These are phyloP conservation scores for Pholiota microspora DNA, from an alignment of 768 basidiomycete genomes.

Conservation along the genomic window DNA sequence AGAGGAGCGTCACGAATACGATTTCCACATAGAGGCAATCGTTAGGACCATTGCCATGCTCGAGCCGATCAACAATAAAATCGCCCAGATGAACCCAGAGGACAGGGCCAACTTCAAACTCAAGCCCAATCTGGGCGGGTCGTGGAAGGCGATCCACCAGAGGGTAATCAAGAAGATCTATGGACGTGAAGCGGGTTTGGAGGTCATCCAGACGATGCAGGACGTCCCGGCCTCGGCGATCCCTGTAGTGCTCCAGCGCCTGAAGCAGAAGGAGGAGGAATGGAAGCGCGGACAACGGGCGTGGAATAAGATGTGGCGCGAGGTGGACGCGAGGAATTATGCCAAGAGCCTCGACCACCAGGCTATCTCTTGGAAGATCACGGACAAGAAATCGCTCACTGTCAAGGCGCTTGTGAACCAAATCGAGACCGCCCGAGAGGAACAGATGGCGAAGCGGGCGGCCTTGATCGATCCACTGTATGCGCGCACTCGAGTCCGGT, in stretches of 20 bases:
- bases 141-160: conserved; percentile 87
- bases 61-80: conserved; percentile 89
- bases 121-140: conserved; percentile 85
- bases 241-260: conserved; percentile 81
- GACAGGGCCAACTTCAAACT: conserved; percentile 82
- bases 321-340: conserved; percentile 93
- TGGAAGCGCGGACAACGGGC: conserved; percentile 97
- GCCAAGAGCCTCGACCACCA: conserved; percentile 93
- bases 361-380: conserved; percentile 84
- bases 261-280: conserved; percentile 97
- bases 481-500: conserved; percentile 60
- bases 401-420: conserved; percentile 77
- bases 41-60: conserved; percentile 86
- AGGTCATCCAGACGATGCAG: conserved; percentile 86
- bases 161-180: conserved; percentile 97
- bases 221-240: conserved; percentile 88
- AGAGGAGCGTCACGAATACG: conserved; percentile 98
- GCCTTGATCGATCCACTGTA: conserved; percentile 54
- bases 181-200: conserved; percentile 78
- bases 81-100: conserved; percentile 71
- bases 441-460: conserved; percentile 75
- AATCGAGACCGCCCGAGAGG: conserved; percentile 81
- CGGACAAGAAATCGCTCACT: conserved; percentile 83
- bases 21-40: conserved; percentile 97
- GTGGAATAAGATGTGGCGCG: conserved; percentile 99